These are phyloP conservation scores for Populus hybrid DNA, from an alignment of 441 rosid species.

Conservation along the genomic window DNA sequence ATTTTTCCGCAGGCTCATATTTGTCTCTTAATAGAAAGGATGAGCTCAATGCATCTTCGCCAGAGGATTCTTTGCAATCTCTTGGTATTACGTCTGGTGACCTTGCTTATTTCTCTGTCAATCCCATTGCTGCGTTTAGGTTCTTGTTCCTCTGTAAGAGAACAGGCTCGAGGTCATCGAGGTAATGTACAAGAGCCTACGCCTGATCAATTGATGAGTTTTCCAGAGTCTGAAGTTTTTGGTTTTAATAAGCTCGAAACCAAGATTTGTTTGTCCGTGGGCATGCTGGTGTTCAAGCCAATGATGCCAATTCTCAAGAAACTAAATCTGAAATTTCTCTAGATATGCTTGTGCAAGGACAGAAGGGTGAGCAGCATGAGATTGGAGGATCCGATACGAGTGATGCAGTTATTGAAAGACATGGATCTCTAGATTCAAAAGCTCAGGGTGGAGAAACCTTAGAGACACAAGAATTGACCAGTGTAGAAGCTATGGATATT, in stretches of 20 bases:
- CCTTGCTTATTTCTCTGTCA: conserved; percentile 50
- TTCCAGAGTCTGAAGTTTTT: background rate
- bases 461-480: conserved; percentile 3
- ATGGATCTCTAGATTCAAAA: background rate
- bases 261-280: background rate
- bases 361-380: background rate
- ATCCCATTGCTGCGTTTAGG: background rate
- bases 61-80: conserved; percentile 43
- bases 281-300: background rate
- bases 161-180: background rate
- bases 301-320: background rate
- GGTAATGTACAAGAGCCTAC: background rate
- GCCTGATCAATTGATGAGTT: background rate
- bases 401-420: background rate
- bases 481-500: conserved; percentile 17
- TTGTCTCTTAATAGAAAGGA: conserved; percentile 69
- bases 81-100: conserved; percentile 71
- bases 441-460: conserved; percentile 4
- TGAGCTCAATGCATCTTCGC: conserved; percentile 42
- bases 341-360: background rate
- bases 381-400: background rate
- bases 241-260: background rate
- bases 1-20: conserved; percentile 17
- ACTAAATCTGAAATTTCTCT: background rate
- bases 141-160: background rate